Conservation (phyloP, 2,329 filamentous ascomycete genomes). For the Capronia epimyces region DNA sequence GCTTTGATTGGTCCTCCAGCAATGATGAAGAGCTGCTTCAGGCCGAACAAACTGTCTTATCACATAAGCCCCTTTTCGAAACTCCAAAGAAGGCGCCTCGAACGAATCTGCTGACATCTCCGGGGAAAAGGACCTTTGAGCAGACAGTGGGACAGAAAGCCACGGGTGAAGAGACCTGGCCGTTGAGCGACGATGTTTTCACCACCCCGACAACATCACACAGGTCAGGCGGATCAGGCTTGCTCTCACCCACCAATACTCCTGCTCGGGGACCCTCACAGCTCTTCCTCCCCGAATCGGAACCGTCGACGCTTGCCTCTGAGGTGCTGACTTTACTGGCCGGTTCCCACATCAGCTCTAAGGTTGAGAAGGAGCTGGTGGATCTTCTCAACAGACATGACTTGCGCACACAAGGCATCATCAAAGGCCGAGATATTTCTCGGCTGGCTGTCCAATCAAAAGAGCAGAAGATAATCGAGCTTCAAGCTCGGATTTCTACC, state of each 20-base stretch:
- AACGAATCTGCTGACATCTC: constrained; percentile 33
- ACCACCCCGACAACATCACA: constrained; percentile 24
- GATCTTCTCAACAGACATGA: constrained; percentile 52
- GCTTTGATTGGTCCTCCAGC: constrained; percentile 37
- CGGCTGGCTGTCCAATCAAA: constrained; percentile 58
- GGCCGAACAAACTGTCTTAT: constrained; percentile 28
- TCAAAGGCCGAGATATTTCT: constrained; percentile 60
- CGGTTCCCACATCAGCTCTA: constrained; percentile 33
- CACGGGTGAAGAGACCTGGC: constrained; percentile 8
- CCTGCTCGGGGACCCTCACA: constrained; percentile 9
- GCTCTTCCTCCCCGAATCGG: constrained; percentile 28
- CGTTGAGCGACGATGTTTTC: constrained; percentile 26
- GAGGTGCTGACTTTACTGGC: constrained; percentile 35
- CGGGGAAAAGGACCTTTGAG: constrained; percentile 36
- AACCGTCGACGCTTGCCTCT: constrained; percentile 30
- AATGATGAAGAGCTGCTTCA: constrained; percentile 35
- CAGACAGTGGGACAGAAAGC: constrained; percentile 27
- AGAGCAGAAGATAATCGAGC: constrained; percentile 59
- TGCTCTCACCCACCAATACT: constrained; percentile 23
- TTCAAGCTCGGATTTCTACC: constrained; percentile 59
- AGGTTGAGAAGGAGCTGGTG: constrained; percentile 36
- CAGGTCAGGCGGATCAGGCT: constrained; percentile 9
- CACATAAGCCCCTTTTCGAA: constrained; percentile 25
- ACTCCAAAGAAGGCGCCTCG: constrained; percentile 37
- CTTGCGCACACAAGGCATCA: constrained; percentile 55